phyloP scores from a whole-genome alignment of 2,329 filamentous ascomycete genomes.

The Pyricularia pennisetigena region DNA sequence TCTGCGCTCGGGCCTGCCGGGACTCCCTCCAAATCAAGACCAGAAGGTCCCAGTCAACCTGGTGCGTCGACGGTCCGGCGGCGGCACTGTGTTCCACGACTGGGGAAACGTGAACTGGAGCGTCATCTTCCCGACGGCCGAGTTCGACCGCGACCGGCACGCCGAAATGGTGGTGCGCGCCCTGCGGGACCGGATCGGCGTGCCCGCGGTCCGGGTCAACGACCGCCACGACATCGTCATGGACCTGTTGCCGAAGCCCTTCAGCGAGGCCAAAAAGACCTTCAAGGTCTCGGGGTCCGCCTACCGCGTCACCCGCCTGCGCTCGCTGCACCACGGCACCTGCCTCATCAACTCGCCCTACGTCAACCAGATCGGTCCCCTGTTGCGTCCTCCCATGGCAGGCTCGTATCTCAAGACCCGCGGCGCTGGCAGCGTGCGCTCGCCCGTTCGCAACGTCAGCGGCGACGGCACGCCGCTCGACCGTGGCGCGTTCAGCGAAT shows the following conservation, averaged over 20 bases:
- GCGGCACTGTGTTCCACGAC: constrained; percentile 92
- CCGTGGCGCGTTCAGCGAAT: background rate
- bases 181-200: constrained; percentile 45
- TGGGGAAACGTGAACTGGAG: constrained; percentile 89
- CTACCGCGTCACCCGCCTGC: constrained; percentile 76
- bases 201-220: constrained; percentile 62
- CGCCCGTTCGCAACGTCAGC: constrained; percentile 70
- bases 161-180: constrained; percentile 91
- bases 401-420: constrained; percentile 67
- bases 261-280: constrained; percentile 18
- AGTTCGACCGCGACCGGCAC: constrained; percentile 77
- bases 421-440: constrained; percentile 87
- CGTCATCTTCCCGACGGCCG: constrained; percentile 69
- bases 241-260: constrained; percentile 23
- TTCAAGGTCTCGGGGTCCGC: constrained; percentile 90
- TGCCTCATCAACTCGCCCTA: constrained; percentile 74
- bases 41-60: constrained; percentile 36
- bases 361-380: constrained; percentile 54
- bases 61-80: constrained; percentile 77
- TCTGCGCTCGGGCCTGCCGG: constrained; percentile 26
- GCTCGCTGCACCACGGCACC: constrained; percentile 85
- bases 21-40: constrained; percentile 7
- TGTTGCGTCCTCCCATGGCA: constrained; percentile 65
- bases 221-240: constrained; percentile 88
- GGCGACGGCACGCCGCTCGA: constrained; percentile 8